Base-by-base conservation (phyloP, 2,329 filamentous ascomycete genomes). In the Bipolaris sorokiniana region DNA sequence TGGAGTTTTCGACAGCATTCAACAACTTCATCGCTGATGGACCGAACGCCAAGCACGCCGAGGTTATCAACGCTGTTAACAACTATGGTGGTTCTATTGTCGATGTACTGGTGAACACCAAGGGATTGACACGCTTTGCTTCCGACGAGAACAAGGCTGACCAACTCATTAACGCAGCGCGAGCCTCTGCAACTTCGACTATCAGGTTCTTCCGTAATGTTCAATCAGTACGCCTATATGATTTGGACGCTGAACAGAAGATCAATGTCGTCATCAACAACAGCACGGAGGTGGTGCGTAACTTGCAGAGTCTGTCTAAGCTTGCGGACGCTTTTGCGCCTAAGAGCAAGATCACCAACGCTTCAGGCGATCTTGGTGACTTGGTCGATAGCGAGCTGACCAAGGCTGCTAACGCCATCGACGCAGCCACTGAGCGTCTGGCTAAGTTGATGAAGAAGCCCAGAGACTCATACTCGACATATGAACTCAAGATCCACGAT, bases 21-120 rank as follows among this genome's bases (percentile, higher is more conserved):
- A 99, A 97, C 81, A 96, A 96, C 78, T 98, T 96, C 77, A 96
- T 99, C 69, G 95, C 94, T 7, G 95, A 99, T 73, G 95, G 95
- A 0, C 93, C 94, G 5, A 96, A 93, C 76, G 92, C 91, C 73
- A 88, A 88, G 9, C 92, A 97, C 71, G 86, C 90, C 1, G 93
- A 97, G 58, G 90, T 99, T 59, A 98, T 98, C 77, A 92, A 92
- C 74, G 91, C 92, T 0, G 90, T 97, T 68, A 95, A 92, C 71
- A 86, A 92, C 50, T 97, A 98, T 77, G 85, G 95, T 1, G 91
- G 93, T 18, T 91, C 95, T 3, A 88, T 97, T 62, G 90, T 94
- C 1, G 95, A 99, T 77, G 93, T 98, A 3, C 88, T 97, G 69
- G 92, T 89, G 79, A 99, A 98, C 79, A 93, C 94, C 65, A 99